phyloP scores from a whole-genome alignment of 306 rosid genomes.

The Castanospermum australe region DNA sequence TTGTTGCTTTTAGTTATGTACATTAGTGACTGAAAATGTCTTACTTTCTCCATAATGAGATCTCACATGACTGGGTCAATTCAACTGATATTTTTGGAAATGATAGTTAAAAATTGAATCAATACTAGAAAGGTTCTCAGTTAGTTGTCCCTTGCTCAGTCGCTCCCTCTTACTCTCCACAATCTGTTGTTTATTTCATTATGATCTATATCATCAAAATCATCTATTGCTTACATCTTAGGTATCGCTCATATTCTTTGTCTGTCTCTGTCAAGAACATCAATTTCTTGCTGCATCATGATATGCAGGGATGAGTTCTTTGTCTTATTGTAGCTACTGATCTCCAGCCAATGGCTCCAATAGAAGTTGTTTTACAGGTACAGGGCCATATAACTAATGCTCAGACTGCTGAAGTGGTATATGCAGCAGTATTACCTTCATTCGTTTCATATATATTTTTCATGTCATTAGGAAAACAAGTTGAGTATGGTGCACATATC shows the following conservation, averaged over 20 bases:
- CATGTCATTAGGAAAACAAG: background rate
- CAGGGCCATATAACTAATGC: conserved; percentile 99
- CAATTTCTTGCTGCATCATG: conserved; percentile 24
- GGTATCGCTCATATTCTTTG: background rate
- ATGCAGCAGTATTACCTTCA: background rate
- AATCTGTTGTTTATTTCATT: background rate
- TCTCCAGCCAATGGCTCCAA: conserved; percentile 99
- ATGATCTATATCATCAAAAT: background rate
- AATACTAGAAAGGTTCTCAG: too few relatives aligned
- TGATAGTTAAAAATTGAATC: too few relatives aligned
- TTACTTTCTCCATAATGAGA: background rate
- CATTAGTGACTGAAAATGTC: background rate
- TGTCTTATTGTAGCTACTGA: conserved; percentile 98
- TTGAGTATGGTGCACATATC: background rate
- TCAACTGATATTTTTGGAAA: too few relatives aligned
- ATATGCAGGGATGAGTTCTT: conserved; percentile 71
- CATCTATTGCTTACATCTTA: background rate
- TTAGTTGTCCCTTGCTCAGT: too few relatives aligned
- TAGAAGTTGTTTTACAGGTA: conserved; percentile 97
- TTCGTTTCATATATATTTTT: background rate
- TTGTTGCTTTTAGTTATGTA: background rate
- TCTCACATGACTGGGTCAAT: background rate
- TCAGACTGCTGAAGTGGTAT: conserved; percentile 90
- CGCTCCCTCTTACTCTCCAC: background rate
- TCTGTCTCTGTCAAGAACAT: conserved; percentile 12